Conservation (phyloP, 768 basidiomycete genomes). For the Amanita muscaria region DNA sequence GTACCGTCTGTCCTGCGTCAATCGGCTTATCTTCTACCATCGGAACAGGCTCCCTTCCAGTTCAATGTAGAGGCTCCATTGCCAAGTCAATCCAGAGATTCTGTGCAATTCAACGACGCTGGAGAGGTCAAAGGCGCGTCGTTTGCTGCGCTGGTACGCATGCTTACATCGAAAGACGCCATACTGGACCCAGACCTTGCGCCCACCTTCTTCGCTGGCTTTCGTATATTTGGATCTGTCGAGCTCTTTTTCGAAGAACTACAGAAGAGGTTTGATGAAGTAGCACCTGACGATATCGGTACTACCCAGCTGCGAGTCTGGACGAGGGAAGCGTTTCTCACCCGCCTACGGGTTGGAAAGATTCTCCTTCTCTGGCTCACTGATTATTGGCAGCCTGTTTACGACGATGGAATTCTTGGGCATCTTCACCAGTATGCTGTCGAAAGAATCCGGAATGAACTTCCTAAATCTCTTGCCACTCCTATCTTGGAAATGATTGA, state of each 20-base stretch:
- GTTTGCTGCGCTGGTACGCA: constrained; percentile 29
- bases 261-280: constrained; percentile 41
- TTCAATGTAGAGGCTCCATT: constrained; percentile 21
- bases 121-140: constrained; percentile 25
- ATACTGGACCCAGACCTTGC: constrained; percentile 34
- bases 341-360: constrained; percentile 52
- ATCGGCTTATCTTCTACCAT: constrained; percentile 19
- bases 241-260: constrained; percentile 30
- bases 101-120: constrained; percentile 17
- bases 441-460: constrained; percentile 17
- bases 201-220: constrained; percentile 58
- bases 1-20: constrained; percentile 17
- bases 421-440: constrained; percentile 18
- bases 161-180: constrained; percentile 35
- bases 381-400: constrained; percentile 50
- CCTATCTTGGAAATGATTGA: constrained; percentile 7
- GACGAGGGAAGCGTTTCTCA: constrained; percentile 34
- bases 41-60: constrained; percentile 16
- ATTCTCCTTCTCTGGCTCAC: constrained; percentile 66
- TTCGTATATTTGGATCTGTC: constrained; percentile 58
- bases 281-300: constrained; percentile 18
- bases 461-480: constrained; percentile 20
- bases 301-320: constrained; percentile 27
- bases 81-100: constrained; percentile 15
- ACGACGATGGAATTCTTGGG: constrained; percentile 35